Conservation (phyloP, 73 alveolate species). For the Blepharisma japonicum region DNA sequence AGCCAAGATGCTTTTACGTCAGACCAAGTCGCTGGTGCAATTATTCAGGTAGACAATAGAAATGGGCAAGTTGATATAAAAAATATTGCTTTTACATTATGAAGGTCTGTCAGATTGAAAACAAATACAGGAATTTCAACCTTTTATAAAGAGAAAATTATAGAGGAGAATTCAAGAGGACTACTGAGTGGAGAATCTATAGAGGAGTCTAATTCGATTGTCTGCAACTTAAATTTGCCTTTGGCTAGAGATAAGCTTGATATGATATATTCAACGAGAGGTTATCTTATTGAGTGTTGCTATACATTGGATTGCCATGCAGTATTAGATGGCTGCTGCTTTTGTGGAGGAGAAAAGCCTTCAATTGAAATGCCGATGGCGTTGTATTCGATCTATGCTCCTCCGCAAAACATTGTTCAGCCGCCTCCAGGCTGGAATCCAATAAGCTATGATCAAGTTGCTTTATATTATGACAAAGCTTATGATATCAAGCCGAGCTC, state of each 20-base stretch:
- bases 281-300: not conserved
- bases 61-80: not conserved
- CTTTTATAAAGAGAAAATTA: not conserved
- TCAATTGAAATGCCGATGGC: not conserved
- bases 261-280: not conserved
- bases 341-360: not conserved
- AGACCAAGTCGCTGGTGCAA: not conserved
- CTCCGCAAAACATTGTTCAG: not conserved
- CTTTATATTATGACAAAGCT: not conserved
- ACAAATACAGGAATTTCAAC: not conserved
- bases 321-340: not conserved
- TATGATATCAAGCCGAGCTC: not conserved
- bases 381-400: not conserved
- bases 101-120: not conserved
- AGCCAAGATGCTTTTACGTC: slow-evolving; percentile 4
- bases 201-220: not conserved
- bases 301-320: not conserved
- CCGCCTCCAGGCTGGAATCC: slow-evolving; percentile 9
- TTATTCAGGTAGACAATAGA: not conserved
- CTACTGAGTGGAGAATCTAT: not conserved
- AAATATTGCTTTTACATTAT: not conserved
- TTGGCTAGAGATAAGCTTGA: not conserved
- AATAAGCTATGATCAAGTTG: not conserved
- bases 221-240: not conserved
- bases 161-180: not conserved